Base-by-base conservation (phyloP, 2,329 filamentous ascomycete species). In the Fusarium virguliforme region DNA sequence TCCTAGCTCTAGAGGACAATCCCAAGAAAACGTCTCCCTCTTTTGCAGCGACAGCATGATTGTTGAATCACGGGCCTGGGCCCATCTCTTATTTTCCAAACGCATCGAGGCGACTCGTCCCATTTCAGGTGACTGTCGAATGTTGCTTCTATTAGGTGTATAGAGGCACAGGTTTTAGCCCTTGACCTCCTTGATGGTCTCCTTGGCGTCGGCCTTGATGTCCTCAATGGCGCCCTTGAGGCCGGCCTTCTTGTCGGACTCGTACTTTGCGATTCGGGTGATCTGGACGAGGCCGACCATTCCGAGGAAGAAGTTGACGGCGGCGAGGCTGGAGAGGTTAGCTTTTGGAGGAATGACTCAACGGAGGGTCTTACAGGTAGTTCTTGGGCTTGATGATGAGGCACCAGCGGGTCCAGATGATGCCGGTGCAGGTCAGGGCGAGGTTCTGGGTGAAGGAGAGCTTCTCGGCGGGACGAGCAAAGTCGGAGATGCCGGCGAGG, bases 361-460 rank as follows among this genome's bases (percentile, higher is more conserved):
- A 43, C 7, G 3, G 13, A 18, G 34, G 8, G 48, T 84, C 90
- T 53, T 85, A 94, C 91, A 98, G 92, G 78, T 94, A 85, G 87
- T 99, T 99, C 83, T 90, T 91, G 64, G 96, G 96, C 83, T 91
- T 94, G 84, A 99, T 99, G 82, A 99, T 92, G 80, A 98, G 88
- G 87, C 96, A 99, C 96, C 96, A 99, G 74, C 96, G 90, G 50
- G 96, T 99, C 96, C 96, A 99, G 88, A 99, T 99, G 73, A 92
- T 84, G 74, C 96, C 96, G 9, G 96, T 99, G 76, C 91, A 91
- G 79, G 94, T 96, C 75, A 99, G 89, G 65, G 96, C 95, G 56
- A 87, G 86, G 85, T 98, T 99, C 84, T 98, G 95, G 32, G 93
- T 96, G 70, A 98, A 86, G 41, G 95, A 98, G 75, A 99, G 93